A percentile compares a stretch with the other conserved stretches of the same genome.
Conservation (phyloP, 495 filamentous ascomycete genomes). For the Talaromyces thailandensis region DNA sequence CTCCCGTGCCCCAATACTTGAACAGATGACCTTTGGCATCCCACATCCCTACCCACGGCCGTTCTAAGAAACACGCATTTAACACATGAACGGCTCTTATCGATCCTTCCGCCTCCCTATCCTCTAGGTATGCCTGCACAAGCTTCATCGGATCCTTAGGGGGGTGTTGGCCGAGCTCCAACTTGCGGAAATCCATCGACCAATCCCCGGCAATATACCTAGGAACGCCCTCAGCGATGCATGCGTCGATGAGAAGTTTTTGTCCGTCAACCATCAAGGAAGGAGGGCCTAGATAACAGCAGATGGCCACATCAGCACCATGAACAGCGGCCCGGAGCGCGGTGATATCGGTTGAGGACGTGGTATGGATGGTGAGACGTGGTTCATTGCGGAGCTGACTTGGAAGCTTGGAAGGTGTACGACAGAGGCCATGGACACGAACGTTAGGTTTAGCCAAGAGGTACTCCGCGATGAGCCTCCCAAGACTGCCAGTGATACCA, state of each 20-base stretch:
- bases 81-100: constrained; percentile 26
- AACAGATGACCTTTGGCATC: constrained; percentile 14
- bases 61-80: constrained; percentile 20
- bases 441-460: constrained; percentile 16
- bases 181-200: constrained; percentile 23
- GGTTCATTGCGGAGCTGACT: constrained; percentile 8
- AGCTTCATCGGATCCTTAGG: constrained; percentile 32
- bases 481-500: constrained; percentile 23
- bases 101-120: constrained; percentile 14
- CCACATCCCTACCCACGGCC: constrained; percentile 12
- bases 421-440: constrained; percentile 19
- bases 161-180: constrained; percentile 22
- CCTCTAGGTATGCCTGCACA: constrained; percentile 27
- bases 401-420: constrained; percentile 19
- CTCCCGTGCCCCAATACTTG: constrained; percentile 23
- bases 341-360: constrained; percentile 11
- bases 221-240: constrained; percentile 21
- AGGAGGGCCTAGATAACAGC: constrained; percentile 27
- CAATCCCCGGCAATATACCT: constrained; percentile 33
- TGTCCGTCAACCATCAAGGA: constrained; percentile 31
- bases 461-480: constrained; percentile 13
- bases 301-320: constrained; percentile 18
- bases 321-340: constrained; percentile 12
- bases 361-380: constrained; percentile 12
- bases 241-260: constrained; percentile 30